These are phyloP conservation scores for Beauveria brongniartii DNA, from an alignment of 2,329 filamentous ascomycete genomes.

Conservation along the genomic window DNA sequence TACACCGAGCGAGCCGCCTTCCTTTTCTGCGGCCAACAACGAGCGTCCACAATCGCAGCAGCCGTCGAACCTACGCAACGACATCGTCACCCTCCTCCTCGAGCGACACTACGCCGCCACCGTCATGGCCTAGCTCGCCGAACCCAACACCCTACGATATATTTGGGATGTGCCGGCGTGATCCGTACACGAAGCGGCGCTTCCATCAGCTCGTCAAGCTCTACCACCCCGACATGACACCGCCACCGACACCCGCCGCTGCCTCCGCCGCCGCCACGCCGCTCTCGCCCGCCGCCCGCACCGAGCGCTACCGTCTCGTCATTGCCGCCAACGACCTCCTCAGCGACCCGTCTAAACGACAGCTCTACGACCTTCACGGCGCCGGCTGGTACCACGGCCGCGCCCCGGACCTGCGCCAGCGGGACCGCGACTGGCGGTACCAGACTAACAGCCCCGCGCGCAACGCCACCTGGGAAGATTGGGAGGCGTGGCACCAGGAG, in stretches of 20 bases:
- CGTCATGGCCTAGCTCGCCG: conserved; percentile 37
- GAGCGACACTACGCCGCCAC: conserved; percentile 13
- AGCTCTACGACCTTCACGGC: conserved; percentile 74
- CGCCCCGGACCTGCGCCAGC: conserved; percentile 34
- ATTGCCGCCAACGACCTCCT: conserved; percentile 84
- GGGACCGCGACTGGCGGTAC: conserved; percentile 41
- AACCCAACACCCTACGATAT: conserved; percentile 86
- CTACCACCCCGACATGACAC: conserved; percentile 77
- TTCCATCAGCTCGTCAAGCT: conserved; percentile 92
- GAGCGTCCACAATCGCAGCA: background rate
- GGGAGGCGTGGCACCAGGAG: conserved; percentile 70
- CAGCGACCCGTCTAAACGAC: conserved; percentile 68
- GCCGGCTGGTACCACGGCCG: conserved; percentile 66
- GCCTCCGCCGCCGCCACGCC: conserved; percentile 20
- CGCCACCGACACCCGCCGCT: background rate
- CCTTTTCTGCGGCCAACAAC: background rate
- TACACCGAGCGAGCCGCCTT: background rate
- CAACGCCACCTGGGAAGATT: conserved; percentile 98
- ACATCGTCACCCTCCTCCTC: background rate
- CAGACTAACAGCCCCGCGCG: conserved; percentile 39
- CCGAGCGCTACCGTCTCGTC: conserved; percentile 87
- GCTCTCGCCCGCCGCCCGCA: conserved; percentile 50
- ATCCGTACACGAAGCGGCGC: conserved; percentile 70
- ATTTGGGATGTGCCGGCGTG: conserved; percentile 50
- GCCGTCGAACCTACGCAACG: conserved; percentile 7